Percentiles rank a stretch among this genome's conserved stretches.
phyloP scores from a whole-genome alignment of 2,329 filamentous ascomycete species.

The Rhytidhysteron rufulum region DNA sequence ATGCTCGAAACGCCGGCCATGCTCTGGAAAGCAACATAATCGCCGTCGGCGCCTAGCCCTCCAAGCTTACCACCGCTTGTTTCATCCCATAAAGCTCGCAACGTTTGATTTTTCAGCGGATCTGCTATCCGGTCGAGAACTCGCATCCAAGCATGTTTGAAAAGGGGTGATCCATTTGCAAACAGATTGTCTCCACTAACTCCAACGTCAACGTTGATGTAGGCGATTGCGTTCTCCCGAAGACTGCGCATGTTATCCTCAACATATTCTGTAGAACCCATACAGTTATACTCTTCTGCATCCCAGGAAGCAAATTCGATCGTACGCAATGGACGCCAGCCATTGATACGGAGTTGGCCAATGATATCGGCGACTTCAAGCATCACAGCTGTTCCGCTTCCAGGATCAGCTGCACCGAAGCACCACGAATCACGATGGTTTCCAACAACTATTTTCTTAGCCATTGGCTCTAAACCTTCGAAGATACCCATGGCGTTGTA shows the following conservation, averaged over 20 bases:
- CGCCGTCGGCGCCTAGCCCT: constrained; percentile 69
- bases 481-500: constrained; percentile 91
- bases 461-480: constrained; percentile 73
- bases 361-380: constrained; percentile 85
- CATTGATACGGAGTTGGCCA: constrained; percentile 68
- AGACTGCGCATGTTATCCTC: constrained; percentile 75
- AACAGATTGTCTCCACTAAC: constrained; percentile 72
- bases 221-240: constrained; percentile 72
- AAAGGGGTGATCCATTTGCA: constrained; percentile 77
- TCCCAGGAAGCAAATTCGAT: constrained; percentile 99
- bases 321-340: constrained; percentile 89
- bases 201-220: constrained; percentile 85
- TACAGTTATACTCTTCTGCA: constrained; percentile 84
- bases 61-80: constrained; percentile 56
- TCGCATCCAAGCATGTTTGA: constrained; percentile 66
- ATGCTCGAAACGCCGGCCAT: constrained; percentile 85
- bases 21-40: constrained; percentile 87
- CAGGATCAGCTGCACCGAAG: constrained; percentile 80
- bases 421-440: constrained; percentile 94
- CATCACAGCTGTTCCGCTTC: constrained; percentile 82
- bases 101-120: constrained; percentile 65
- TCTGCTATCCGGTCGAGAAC: constrained; percentile 73
- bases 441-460: constrained; percentile 83
- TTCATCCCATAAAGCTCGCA: constrained; percentile 73
- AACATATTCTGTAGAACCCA: constrained; percentile 92